A percentile compares a stretch with the other conserved stretches of the same genome.
phyloP scores from a whole-genome alignment of 768 basidiomycete genomes.

The Psilocybe sp. region DNA sequence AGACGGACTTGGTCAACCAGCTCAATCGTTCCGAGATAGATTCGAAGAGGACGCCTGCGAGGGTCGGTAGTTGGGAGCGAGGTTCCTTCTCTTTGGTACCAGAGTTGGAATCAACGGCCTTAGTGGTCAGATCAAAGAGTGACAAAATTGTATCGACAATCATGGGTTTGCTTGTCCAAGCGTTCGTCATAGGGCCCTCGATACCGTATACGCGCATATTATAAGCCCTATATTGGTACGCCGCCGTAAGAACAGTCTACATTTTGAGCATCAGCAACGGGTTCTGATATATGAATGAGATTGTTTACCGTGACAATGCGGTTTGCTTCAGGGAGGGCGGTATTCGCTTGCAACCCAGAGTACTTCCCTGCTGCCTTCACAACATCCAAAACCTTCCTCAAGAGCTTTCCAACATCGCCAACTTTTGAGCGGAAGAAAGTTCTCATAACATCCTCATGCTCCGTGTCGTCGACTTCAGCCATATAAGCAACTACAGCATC shows the following conservation, averaged over 20 bases:
- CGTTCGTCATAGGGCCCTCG: slow-evolving; percentile 61
- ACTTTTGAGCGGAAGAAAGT: slow-evolving; percentile 79
- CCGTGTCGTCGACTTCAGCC: slow-evolving; percentile 48
- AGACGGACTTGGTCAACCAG: slow-evolving; percentile 59
- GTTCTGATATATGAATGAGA: neutral
- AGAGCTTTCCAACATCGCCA: slow-evolving; percentile 60
- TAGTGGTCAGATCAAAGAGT: slow-evolving; percentile 68
- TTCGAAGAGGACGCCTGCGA: slow-evolving; percentile 61
- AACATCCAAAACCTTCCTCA: slow-evolving; percentile 57
- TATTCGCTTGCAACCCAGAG: slow-evolving; percentile 39
- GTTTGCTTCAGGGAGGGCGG: slow-evolving; percentile 65
- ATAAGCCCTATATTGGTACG: slow-evolving; percentile 71
- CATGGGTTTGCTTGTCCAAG: slow-evolving; percentile 78
- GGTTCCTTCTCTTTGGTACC: slow-evolving; percentile 33
- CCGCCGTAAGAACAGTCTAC: slow-evolving; percentile 71
- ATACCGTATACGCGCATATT: slow-evolving; percentile 78
- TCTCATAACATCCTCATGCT: slow-evolving; percentile 76
- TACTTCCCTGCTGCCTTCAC: slow-evolving; percentile 41
- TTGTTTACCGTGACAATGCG: slow-evolving; percentile 61
- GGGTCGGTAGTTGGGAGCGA: slow-evolving; percentile 56
- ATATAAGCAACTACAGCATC: slow-evolving; percentile 72
- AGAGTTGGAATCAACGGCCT: slow-evolving; percentile 37
- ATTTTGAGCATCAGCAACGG: neutral
- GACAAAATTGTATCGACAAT: slow-evolving; percentile 67
- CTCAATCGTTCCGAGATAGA: slow-evolving; percentile 67